Conservation (phyloP, 2,329 filamentous ascomycete species). For the Cladorrhinum sp. region DNA sequence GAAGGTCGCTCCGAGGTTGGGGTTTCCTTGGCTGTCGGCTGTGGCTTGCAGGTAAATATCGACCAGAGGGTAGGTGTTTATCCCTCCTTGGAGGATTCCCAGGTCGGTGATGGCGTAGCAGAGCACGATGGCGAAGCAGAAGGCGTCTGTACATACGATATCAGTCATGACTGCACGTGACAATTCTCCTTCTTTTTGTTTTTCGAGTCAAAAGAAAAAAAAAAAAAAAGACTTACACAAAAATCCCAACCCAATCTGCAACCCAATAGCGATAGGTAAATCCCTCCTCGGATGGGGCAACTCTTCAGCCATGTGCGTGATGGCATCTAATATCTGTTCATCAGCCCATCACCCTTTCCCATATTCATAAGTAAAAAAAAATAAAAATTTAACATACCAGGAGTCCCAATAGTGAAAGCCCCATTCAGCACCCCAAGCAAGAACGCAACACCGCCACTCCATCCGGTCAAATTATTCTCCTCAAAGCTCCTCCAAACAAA, state of each 20-base stretch:
- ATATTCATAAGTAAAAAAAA: neutral
- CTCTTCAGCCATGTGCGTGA: constrained; percentile 57
- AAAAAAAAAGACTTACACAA: constrained; percentile 39
- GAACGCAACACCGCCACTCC: constrained; percentile 60
- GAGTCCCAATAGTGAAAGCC: constrained; percentile 63
- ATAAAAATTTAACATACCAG: constrained; percentile 50
- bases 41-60: constrained; percentile 61
- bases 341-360: neutral
- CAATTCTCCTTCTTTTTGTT: neutral
- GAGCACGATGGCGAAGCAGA: constrained; percentile 48
- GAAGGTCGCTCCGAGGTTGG: constrained; percentile 52
- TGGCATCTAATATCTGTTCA: neutral
- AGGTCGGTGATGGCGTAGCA: constrained; percentile 58
- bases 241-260: constrained; percentile 46
- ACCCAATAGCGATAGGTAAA: constrained; percentile 49
- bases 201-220: constrained; percentile 10
- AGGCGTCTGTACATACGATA: constrained; percentile 57
- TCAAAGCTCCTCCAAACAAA: constrained; percentile 53
- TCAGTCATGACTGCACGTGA: too few species aligned
- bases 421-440: constrained; percentile 64
- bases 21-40: constrained; percentile 38
- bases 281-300: constrained; percentile 47
- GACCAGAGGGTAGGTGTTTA: constrained; percentile 58
- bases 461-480: constrained; percentile 50
- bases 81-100: constrained; percentile 46